Base-by-base conservation (phyloP, 768 basidiomycete genomes). In the Suillus lakei region DNA sequence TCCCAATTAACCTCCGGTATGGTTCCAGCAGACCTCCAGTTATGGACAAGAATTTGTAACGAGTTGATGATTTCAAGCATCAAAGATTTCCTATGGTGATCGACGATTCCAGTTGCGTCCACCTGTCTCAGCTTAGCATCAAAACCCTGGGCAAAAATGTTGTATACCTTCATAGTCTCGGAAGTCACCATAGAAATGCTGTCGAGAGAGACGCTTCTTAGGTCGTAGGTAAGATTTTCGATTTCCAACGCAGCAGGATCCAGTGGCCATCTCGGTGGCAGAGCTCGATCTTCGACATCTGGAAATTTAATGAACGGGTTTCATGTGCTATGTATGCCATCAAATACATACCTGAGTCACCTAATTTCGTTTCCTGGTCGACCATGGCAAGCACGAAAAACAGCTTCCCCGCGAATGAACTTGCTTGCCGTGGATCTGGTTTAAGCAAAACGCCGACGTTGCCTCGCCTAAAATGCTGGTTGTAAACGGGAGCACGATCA, bases 1-100 rank as follows among this genome's bases (percentile, higher is more conserved):
- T 81, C 81, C 96, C 96, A 99, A 62, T 94, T 93, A 5, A 90
- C 86, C 75, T 99, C 98, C 2, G 87, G 85, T 16, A 95, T 78
- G 3, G 69, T 69, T 9, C 77, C 74, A 5, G 70, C 65, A n/a
- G 72, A 64, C 46, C 78, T 65, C 89, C 91, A 95, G 63, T 92
- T 89, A 18, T 81, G 73, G 18, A 86, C 79, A 4, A 91, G 67
- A 2, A 62, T 71, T 51, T 84, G 80, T 15, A 97, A 79, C 9
- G 80, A 77, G 6, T 79, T 72, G 30, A 86, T 79, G 3, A 84
- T 86, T 13, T 88, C 86, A 16, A 84, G 82, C 82, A 93, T 88
- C 9, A 80, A 78, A 3, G 85, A 82, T 43, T 89, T 92, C 38
- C 81, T 82, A 70, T 88, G 89, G 12, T 82, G 81, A 63, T 91